Evolutionary conservation across 495 filamentous ascomycete genomes (phyloP).

Genomic region (Neurospora sp.): DNA sequence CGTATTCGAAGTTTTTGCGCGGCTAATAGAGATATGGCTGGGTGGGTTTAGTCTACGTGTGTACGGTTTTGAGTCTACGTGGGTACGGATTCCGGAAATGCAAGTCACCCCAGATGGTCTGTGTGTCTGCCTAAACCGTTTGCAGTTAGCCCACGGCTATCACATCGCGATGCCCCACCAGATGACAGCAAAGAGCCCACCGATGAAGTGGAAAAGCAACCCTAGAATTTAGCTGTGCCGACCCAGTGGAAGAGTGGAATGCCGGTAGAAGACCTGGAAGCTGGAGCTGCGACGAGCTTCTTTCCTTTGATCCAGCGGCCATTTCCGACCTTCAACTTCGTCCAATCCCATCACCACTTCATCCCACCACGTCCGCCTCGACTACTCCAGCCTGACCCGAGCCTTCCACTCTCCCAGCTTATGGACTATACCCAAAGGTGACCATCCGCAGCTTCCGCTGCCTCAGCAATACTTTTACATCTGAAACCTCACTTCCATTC

Average conservation of each 20-base stretch:
- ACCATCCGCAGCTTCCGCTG: conserved; percentile 15
- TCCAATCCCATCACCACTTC: not conserved
- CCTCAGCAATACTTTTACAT: not conserved
- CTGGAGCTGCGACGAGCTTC: not conserved
- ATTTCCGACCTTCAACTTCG: not conserved
- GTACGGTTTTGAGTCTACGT: too few species aligned
- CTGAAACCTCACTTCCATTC: not conserved
- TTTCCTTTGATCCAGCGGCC: not conserved
- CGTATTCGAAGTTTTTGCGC: too few species aligned
- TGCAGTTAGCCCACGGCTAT: not conserved
- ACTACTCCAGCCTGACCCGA: not conserved
- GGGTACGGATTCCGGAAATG: not conserved
- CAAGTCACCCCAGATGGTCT: not conserved
- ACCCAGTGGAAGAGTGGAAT: not conserved
- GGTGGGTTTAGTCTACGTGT: too few species aligned
- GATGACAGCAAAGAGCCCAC: not conserved
- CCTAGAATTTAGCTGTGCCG: not conserved
- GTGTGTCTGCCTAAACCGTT: not conserved
- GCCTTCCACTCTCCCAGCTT: not conserved
- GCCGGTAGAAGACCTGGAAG: not conserved
- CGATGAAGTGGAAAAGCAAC: not conserved
- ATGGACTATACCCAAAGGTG: conserved; percentile 15
- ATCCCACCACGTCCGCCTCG: not conserved
- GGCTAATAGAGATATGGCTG: too few species aligned
- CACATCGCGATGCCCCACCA: not conserved